phyloP scores from a whole-genome alignment of 805 yeast species.

The Cyberlindnera meyerae region DNA sequence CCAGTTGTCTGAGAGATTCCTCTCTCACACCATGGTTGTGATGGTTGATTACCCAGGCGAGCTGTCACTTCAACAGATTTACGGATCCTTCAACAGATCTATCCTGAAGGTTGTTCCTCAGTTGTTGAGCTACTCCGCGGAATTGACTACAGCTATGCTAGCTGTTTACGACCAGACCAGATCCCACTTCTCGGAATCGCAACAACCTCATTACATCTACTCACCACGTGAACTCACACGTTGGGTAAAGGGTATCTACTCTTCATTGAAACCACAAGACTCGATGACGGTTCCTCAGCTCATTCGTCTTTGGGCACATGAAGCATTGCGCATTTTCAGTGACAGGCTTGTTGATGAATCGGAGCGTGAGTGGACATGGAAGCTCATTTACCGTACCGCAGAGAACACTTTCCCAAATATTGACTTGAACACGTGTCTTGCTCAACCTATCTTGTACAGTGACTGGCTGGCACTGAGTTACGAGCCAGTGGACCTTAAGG shows the following conservation, averaged over 20 bases:
- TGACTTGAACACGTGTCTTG: constrained; percentile 31
- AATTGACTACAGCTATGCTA: constrained; percentile 63
- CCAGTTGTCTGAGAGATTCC: constrained; percentile 50
- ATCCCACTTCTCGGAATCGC: constrained; percentile 31
- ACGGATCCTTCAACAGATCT: constrained; percentile 51
- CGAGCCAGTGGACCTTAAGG: constrained; percentile 44
- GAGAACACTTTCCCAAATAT: constrained; percentile 41
- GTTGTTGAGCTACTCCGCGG: constrained; percentile 45
- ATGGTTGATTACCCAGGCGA: constrained; percentile 76
- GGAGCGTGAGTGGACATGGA: constrained; percentile 48
- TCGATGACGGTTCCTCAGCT: constrained; percentile 38
- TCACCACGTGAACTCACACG: constrained; percentile 91
- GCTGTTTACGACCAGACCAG: constrained; percentile 48
- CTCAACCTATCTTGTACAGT: constrained; percentile 59
- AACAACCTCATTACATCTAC: constrained; percentile 61
- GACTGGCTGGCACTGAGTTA: constrained; percentile 70
- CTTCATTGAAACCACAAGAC: constrained; percentile 38
- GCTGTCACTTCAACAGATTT: constrained; percentile 61
- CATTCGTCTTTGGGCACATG: constrained; percentile 73
- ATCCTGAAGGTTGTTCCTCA: constrained; percentile 57
- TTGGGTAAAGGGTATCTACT: constrained; percentile 74
- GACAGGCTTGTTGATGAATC: constrained; percentile 54
- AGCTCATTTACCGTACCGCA: constrained; percentile 32
- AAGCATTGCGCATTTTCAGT: constrained; percentile 69
- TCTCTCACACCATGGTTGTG: constrained; percentile 60